These are phyloP conservation scores for Clavaria fumosa DNA, from an alignment of 768 basidiomycete species.

Conservation along the genomic window DNA sequence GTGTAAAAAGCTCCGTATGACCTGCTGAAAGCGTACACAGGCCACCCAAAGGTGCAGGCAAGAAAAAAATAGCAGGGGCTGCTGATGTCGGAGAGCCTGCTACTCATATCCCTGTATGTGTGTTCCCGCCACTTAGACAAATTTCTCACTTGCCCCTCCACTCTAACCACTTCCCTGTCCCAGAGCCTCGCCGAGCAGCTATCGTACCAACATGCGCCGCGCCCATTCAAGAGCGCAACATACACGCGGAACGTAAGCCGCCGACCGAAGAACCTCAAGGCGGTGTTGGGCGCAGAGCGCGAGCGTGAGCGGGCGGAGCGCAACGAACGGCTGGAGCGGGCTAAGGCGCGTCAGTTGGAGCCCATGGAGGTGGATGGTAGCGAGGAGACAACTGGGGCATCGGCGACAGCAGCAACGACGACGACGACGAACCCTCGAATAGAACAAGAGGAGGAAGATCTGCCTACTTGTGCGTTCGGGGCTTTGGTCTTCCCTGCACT, in stretches of 20 bases:
- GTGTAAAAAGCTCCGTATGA: too few species aligned
- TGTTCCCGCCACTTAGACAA: neutral
- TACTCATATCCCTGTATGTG: slow-evolving; percentile 28
- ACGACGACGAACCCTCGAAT: too few species aligned
- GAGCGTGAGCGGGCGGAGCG: slow-evolving; percentile 60
- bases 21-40: too few species aligned
- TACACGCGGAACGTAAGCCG: slow-evolving; percentile 59
- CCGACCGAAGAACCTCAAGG: slow-evolving; percentile 67
- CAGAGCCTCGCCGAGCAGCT: slow-evolving; percentile 63
- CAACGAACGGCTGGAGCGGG: too few species aligned
- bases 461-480: slow-evolving; percentile 60
- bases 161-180: slow-evolving; percentile 1
- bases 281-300: slow-evolving; percentile 61
- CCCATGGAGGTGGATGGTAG: too few species aligned
- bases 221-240: slow-evolving; percentile 64
- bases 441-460: slow-evolving; percentile 35
- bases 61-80: slow-evolving; percentile 20
- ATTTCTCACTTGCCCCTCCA: neutral
- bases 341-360: slow-evolving; percentile 35
- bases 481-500: neutral
- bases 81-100: slow-evolving; percentile 30
- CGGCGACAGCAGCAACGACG: too few species aligned
- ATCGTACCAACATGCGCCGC: slow-evolving; percentile 52
- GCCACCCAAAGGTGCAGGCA: slow-evolving; percentile 30
- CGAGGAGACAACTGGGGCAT: too few species aligned